Percentiles rank a stretch among this genome's conserved stretches.
phyloP scores from a whole-genome alignment of 805 yeast species.

The Vanderwaltozyma tropicalis region DNA sequence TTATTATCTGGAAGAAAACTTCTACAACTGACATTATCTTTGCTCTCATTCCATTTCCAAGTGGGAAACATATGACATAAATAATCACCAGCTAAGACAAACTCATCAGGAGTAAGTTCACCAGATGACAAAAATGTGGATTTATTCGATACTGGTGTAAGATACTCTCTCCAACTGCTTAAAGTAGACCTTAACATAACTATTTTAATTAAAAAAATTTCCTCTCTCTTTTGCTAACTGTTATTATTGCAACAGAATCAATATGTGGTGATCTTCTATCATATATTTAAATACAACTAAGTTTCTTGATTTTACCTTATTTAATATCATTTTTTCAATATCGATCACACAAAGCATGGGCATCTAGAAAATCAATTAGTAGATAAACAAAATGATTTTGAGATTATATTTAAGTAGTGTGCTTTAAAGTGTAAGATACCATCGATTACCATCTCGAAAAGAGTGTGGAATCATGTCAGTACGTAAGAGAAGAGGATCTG shows the following conservation, averaged over 20 bases:
- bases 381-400: too few species aligned
- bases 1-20: constrained; percentile 78
- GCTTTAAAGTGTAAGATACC: too few species aligned
- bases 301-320: too few species aligned
- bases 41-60: constrained; percentile 75
- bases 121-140: constrained; percentile 83
- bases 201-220: background rate
- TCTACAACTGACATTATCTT: constrained; percentile 27
- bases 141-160: constrained; percentile 82
- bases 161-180: constrained; percentile 78
- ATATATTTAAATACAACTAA: too few species aligned
- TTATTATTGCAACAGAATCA: too few species aligned
- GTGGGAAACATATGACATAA: constrained; percentile 87
- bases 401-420: too few species aligned
- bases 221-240: too few species aligned
- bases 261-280: too few species aligned
- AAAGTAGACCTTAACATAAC: constrained; percentile 59
- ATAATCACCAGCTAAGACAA: constrained; percentile 89
- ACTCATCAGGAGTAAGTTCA: constrained; percentile 91
- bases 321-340: too few species aligned
- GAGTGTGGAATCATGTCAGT: background rate
- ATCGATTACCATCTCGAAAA: too few species aligned
- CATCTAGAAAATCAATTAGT: too few species aligned
- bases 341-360: too few species aligned
- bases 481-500: background rate